Evolutionary conservation across 148 eudicot species (phyloP), one percentile per base, ranked within the genome.

Genomic region (Polygonum aviculare): DNA sequence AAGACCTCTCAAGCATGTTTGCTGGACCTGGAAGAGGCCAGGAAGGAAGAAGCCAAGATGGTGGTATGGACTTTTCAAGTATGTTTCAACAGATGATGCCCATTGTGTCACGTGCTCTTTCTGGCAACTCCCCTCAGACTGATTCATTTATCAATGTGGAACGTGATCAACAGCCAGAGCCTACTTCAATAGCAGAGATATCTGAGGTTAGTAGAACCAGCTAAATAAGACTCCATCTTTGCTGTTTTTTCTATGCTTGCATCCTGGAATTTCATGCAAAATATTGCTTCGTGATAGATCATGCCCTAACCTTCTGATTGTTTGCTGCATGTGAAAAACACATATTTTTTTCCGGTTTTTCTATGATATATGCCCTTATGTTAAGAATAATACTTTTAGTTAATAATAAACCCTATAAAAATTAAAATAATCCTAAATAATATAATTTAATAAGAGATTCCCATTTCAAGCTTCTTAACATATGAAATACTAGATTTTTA

Each of bases 1-100:
- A 85, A 36, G 97, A 91, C 74, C 36, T 90, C 72, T 90, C 90
- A 41, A 80, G 77, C 80, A 83, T 89, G 93, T 81, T 95, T 77
- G 75, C 85, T 15, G 96, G 91, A 69, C 19, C 79, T 36, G 91
- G 88, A 51, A 52, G 83, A 1, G 89, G 89, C 45, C 87, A 76
- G 62, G 47, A 44, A 15, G 90, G 86, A 55, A 59, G 82, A 3
- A 87, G 88, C 52, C 88, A 76, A 54, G 92, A 85, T 76, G 96
- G 93, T 55, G 88, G 90, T 67, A 15, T 92, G 79, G 94, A 92
- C 82, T 79, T 93, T 70, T 87, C 96, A 40, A 85, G 91, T 40
- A 90, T 95, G 99, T 70, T 95, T 81, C 98, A 92, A 76, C 97
- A 95, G 83, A 92, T 92, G 98, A 89, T 95, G 98, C 98, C 98